Conservation (phyloP, 2,329 filamentous ascomycete genomes). For the Emericellopsis cladophorae region DNA sequence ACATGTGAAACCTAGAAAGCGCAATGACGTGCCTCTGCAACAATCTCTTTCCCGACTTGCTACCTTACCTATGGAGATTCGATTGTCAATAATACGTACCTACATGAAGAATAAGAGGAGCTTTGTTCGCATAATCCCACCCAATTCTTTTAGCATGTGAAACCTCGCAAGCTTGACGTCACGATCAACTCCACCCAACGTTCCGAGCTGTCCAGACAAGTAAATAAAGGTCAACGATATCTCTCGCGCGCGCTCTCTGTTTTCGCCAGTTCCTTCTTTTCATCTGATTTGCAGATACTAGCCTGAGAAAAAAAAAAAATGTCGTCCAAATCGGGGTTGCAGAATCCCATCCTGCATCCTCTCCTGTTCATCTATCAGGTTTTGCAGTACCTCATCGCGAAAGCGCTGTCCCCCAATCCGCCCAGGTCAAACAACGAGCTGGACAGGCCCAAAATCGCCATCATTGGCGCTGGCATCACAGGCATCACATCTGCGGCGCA, state of each 20-base stretch:
- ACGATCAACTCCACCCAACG: neutral
- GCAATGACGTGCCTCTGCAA: neutral
- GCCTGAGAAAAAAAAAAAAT: conserved; percentile 13
- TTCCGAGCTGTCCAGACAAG: neutral
- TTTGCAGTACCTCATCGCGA: conserved; percentile 50
- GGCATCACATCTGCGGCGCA: conserved; percentile 70
- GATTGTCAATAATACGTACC: neutral
- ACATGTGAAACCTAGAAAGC: neutral
- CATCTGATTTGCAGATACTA: neutral
- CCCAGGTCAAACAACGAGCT: conserved; percentile 45
- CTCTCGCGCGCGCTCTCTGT: neutral
- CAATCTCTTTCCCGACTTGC: neutral
- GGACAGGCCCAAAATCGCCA: conserved; percentile 51
- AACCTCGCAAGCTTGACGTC: neutral
- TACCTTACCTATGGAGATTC: too few relatives aligned
- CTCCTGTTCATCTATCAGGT: conserved; percentile 52
- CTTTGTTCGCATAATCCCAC: neutral
- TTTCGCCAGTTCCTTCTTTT: neutral
- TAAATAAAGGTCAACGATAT: neutral
- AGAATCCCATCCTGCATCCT: conserved; percentile 34
- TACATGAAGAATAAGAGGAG: neutral
- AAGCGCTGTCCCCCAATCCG: conserved; percentile 56
- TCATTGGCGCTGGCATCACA: conserved; percentile 61
- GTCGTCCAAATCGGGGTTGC: conserved; percentile 15
- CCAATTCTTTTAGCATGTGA: neutral